Conservation (phyloP, 75 land plant genomes). For the Ceratopteris richardii region DNA sequence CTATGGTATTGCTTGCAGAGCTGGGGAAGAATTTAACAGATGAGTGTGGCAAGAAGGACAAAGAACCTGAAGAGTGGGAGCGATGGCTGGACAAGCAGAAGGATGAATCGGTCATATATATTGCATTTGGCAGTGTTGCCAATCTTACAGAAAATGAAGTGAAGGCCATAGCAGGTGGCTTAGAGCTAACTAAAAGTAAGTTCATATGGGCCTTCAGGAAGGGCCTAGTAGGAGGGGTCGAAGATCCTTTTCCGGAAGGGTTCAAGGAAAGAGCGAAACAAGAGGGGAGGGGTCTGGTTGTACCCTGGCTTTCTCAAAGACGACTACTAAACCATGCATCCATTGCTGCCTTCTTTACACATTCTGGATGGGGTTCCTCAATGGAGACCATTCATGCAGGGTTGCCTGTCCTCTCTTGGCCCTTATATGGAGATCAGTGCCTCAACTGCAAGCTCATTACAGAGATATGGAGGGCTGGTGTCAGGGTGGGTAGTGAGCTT, state of each 20-base stretch:
- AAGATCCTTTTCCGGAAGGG: constrained; percentile 11
- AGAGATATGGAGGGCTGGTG: not conserved
- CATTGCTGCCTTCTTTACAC: constrained; percentile 22
- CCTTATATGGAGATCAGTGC: constrained; percentile 1
- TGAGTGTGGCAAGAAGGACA: not conserved
- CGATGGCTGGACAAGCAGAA: constrained; percentile 26
- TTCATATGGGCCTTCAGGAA: constrained; percentile 39
- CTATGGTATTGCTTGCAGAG: constrained; percentile 4
- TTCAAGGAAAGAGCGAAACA: constrained; percentile 21
- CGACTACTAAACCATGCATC: constrained; percentile 19
- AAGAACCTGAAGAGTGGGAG: not conserved
- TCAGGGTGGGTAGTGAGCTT: constrained; percentile 4
- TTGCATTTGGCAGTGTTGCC: constrained; percentile 36
- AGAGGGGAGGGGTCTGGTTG: constrained; percentile 27
- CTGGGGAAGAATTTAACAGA: not conserved
- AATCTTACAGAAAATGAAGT: constrained; percentile 13
- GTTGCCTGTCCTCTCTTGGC: constrained; percentile 7
- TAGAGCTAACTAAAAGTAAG: constrained; percentile 19
- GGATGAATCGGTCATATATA: constrained; percentile 17
- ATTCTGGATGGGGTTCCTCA: constrained; percentile 22
- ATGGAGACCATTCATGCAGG: constrained; percentile 19
- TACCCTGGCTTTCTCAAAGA: constrained; percentile 27
- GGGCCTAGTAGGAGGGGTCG: not conserved
- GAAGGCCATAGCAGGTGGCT: constrained; percentile 21
- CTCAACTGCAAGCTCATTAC: constrained; percentile 5